These are phyloP conservation scores for Hanseniaspora jakobsenii DNA, from an alignment of 805 yeast species.

Conservation along the genomic window DNA sequence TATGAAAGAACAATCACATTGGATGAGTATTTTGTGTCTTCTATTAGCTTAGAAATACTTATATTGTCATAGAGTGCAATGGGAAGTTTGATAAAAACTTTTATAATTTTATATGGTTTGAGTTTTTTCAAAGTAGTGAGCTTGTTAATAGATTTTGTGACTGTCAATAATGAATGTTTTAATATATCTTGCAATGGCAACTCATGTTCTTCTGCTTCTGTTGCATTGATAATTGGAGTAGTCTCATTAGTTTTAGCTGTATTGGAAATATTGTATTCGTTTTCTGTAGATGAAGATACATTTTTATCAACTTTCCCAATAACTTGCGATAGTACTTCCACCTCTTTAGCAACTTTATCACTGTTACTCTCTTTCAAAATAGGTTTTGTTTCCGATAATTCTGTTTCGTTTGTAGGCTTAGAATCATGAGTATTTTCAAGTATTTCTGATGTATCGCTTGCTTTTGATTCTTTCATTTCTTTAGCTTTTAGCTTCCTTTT, in stretches of 20 bases:
- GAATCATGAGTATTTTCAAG: background rate
- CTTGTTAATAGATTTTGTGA: conserved; percentile 6
- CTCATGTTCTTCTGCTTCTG: background rate
- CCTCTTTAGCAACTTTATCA: no score
- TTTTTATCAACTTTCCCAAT: no score
- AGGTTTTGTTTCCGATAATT: no score
- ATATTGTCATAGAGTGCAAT: conserved; percentile 24
- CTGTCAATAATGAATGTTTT: conserved; percentile 7
- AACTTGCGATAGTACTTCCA: no score
- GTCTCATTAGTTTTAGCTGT: background rate
- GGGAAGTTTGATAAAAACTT: conserved; percentile 26
- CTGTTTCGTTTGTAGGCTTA: background rate
- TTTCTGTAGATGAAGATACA: no score
- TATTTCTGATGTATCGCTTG: background rate
- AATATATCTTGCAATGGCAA: conserved; percentile 1
- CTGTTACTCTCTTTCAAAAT: no score
- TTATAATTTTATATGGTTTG: conserved; percentile 25
- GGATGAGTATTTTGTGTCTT: conserved; percentile 23
- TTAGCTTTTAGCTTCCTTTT: background rate
- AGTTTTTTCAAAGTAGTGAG: conserved; percentile 4
- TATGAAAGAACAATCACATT: conserved; percentile 27
- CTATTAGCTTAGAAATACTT: conserved; percentile 8
- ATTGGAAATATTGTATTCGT: no score
- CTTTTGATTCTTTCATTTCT: background rate
- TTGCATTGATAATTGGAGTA: background rate